Conservation (phyloP, 1,284 basidiomycete species). For the Cutaneotrichosporon spelunceum region DNA sequence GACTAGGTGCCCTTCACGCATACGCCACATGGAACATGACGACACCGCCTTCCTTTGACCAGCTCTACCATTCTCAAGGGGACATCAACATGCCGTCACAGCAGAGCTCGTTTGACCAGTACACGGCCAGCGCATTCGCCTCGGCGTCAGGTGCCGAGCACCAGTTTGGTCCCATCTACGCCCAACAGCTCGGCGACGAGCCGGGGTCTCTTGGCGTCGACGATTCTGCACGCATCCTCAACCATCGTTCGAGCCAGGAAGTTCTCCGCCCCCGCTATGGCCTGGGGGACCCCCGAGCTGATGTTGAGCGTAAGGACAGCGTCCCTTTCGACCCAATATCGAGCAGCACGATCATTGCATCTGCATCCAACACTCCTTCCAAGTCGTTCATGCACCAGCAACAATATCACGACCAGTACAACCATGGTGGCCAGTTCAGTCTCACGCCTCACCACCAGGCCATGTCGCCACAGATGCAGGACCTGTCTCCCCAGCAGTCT, state of each 20-base stretch:
- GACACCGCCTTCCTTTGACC: constrained; percentile 33
- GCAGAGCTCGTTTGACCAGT: constrained; percentile 16
- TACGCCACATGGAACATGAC: constrained; percentile 22
- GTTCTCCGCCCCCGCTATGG: background rate
- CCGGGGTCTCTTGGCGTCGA: constrained; percentile 22
- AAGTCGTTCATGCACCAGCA: constrained; percentile 11
- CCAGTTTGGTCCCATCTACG: constrained; percentile 15
- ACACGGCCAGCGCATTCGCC: constrained; percentile 17
- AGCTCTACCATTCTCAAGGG: constrained; percentile 28
- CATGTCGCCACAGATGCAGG: constrained; percentile 5
- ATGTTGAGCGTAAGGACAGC: constrained; percentile 36
- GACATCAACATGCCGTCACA: constrained; percentile 4
- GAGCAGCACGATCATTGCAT: constrained; percentile 42
- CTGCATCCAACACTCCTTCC: constrained; percentile 21
- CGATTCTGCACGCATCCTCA: background rate
- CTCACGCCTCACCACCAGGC: constrained; percentile 20
- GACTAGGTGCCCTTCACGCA: background rate
- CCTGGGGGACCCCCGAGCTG: constrained; percentile 6
- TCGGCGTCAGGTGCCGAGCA: background rate
- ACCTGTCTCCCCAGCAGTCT: background rate
- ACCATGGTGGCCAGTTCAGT: background rate
- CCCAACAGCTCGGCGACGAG: constrained; percentile 28
- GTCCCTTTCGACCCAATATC: constrained; percentile 39
- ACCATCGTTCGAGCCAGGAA: background rate
- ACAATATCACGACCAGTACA: constrained; percentile 17